These are phyloP conservation scores for Brassica carinata DNA, from an alignment of 345 rosid species.

Conservation along the genomic window DNA sequence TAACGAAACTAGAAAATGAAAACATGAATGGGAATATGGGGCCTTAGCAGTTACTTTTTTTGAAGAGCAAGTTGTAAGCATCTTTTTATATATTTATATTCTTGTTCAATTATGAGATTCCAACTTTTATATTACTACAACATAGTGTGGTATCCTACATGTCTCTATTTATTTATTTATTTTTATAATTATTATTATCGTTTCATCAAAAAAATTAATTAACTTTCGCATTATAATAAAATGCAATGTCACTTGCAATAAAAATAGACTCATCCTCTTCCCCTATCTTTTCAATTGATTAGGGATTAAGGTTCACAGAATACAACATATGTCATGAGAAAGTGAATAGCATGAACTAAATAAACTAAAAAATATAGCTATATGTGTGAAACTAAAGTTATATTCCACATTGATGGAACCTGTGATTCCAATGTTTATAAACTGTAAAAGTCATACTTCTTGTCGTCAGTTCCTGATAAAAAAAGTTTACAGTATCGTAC, in stretches of 20 bases:
- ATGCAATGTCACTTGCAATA: neutral
- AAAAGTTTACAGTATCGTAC: constrained; percentile 26
- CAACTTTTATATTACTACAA: constrained; percentile 40
- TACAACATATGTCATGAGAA: constrained; percentile 27
- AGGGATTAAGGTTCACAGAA: constrained; percentile 37
- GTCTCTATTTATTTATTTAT: constrained; percentile 15
- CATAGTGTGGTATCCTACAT: constrained; percentile 43
- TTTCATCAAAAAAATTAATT: neutral
- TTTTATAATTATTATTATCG: neutral
- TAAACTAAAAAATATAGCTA: constrained; percentile 7
- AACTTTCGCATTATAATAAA: constrained; percentile 10
- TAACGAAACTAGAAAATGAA: constrained; percentile 20
- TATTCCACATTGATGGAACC: constrained; percentile 34
- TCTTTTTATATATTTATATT: constrained; percentile 15
- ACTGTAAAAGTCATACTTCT: constrained; percentile 26
- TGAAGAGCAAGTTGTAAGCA: constrained; percentile 40
- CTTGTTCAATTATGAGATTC: constrained; percentile 45
- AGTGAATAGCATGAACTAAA: constrained; percentile 24
- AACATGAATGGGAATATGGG: constrained; percentile 42
- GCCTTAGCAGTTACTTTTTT: constrained; percentile 32
- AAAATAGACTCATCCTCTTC: constrained; percentile 14
- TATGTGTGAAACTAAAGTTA: constrained; percentile 4
- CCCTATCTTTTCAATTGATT: constrained; percentile 25
- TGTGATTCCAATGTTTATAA: constrained; percentile 26
- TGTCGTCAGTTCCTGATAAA: constrained; percentile 26